Evolutionary conservation across 257 asterid species (phyloP).

Genomic region (Coffea eugenioides): DNA sequence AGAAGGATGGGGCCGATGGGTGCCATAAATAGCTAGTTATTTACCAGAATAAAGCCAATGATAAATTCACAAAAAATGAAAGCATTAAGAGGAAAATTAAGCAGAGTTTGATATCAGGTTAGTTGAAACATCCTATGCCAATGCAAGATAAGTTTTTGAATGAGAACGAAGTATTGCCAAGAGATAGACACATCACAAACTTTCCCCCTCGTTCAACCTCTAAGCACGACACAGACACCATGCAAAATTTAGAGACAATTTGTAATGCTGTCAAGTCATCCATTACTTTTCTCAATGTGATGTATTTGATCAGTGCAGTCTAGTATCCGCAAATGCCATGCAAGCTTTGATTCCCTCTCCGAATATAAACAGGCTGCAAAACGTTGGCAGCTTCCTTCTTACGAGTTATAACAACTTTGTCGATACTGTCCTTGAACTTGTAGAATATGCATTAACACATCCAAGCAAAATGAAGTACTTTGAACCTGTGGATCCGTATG

Average conservation of each 20-base stretch:
- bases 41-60: too few relatives aligned
- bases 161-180: too few relatives aligned
- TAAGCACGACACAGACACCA: background rate
- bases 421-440: background rate
- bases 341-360: background rate
- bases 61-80: too few relatives aligned
- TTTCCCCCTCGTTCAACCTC: too few relatives aligned
- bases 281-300: background rate
- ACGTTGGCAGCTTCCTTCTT: background rate
- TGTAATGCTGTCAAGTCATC: background rate
- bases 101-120: too few relatives aligned
- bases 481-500: background rate
- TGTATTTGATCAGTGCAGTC: background rate
- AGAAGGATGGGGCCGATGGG: too few relatives aligned
- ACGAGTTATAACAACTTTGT: background rate
- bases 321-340: background rate
- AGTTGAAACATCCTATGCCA: background rate
- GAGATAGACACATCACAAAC: background rate
- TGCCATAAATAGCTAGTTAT: too few relatives aligned
- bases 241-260: background rate
- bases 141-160: background rate
- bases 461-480: background rate
- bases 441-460: background rate
- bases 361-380: background rate
- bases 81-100: too few relatives aligned